Conservation (phyloP, 495 filamentous ascomycete species). For the Penicillium salamii region DNA sequence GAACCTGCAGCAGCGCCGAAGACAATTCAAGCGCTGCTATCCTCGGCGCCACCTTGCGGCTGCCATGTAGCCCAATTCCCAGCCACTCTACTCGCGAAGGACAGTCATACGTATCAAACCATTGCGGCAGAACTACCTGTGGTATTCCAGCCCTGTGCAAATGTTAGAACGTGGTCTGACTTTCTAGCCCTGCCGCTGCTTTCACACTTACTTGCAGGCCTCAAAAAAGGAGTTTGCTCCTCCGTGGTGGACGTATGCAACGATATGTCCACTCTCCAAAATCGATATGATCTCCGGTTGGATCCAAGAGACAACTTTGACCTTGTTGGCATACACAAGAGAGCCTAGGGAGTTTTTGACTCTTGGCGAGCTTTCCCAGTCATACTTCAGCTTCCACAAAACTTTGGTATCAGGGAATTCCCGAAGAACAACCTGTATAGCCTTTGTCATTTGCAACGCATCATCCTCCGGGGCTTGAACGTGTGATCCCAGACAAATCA, state of each 20-base stretch:
- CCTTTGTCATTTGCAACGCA: slow-evolving; percentile 34
- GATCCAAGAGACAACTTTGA: slow-evolving; percentile 40
- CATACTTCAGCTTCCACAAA: slow-evolving; percentile 48
- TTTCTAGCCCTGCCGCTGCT: too few relatives aligned
- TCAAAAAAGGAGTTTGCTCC: slow-evolving; percentile 54
- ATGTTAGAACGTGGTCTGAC: slow-evolving; percentile 1
- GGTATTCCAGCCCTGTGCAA: slow-evolving; percentile 42
- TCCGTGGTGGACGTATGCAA: slow-evolving; percentile 51
- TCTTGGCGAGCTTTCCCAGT: slow-evolving; percentile 14
- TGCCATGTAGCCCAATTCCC: slow-evolving; percentile 49
- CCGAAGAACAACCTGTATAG: slow-evolving; percentile 28
- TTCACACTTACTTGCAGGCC: slow-evolving; percentile 44
- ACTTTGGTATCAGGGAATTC: slow-evolving; percentile 35
- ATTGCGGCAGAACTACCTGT: slow-evolving; percentile 49
- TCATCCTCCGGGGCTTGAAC: slow-evolving; percentile 35
- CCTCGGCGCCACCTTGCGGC: slow-evolving; percentile 28
- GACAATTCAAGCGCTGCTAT: slow-evolving; percentile 30
- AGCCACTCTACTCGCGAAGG: slow-evolving; percentile 47
- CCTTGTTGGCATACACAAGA: slow-evolving; percentile 19
- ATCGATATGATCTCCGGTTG: slow-evolving; percentile 45
- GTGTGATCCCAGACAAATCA: slow-evolving; percentile 50
- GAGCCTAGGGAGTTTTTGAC: slow-evolving; percentile 15
- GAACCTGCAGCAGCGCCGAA: slow-evolving; percentile 26
- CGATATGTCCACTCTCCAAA: slow-evolving; percentile 43
- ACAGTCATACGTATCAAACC: slow-evolving; percentile 51